Conservation (phyloP, 805 yeast species). For the Lipomyces starkeyi region DNA sequence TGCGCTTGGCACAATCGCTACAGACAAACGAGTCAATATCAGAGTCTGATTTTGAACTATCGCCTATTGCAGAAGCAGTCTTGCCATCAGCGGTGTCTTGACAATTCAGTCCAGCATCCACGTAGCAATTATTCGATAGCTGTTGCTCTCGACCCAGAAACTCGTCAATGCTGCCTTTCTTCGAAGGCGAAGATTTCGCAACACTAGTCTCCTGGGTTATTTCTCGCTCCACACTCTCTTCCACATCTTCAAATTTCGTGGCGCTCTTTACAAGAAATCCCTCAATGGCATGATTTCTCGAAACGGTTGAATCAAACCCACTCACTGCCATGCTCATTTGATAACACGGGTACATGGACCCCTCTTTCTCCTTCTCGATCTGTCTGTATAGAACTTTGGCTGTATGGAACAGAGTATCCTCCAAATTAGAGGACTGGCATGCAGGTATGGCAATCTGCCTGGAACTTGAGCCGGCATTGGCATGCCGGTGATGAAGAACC, state of each 20-base stretch:
- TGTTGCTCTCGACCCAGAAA: not conserved
- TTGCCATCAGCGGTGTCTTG: too few species aligned
- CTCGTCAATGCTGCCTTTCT: not conserved
- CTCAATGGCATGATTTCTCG: constrained; percentile 21
- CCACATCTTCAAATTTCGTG: not conserved
- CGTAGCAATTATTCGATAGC: not conserved
- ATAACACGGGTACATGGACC: constrained; percentile 26
- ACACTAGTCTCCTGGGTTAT: not conserved
- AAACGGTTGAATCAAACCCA: constrained; percentile 24
- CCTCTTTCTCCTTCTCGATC: constrained; percentile 20
- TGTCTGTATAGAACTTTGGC: constrained; percentile 41
- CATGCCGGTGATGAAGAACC: constrained; percentile 46
- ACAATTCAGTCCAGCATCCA: not conserved
- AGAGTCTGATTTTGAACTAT: not conserved
- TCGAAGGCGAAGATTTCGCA: not conserved
- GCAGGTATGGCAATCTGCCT: constrained; percentile 40
- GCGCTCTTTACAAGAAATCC: constrained; percentile 15
- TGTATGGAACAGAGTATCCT: constrained; percentile 16
- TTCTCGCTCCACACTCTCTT: not conserved
- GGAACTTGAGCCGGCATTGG: constrained; percentile 28
- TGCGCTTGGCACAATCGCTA: constrained; percentile 40
- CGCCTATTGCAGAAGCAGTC: not conserved
- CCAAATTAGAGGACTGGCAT: constrained; percentile 15
- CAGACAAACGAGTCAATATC: constrained; percentile 38
- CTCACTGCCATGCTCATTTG: constrained; percentile 25